phyloP scores from a whole-genome alignment of 306 rosid genomes.

The Vigna mungo region DNA sequence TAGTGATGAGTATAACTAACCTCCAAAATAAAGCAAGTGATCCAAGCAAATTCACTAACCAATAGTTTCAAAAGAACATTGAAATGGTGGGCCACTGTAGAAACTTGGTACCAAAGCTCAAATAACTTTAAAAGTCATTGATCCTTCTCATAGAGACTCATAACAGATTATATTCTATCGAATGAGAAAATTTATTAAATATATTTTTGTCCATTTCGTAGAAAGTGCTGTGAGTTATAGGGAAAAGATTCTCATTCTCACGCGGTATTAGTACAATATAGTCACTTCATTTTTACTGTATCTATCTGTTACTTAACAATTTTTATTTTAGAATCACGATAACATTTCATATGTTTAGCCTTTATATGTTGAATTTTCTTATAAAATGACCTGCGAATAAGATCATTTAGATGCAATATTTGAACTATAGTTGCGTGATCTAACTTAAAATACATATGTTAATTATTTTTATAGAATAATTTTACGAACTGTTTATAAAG shows the following conservation, averaged over 20 bases:
- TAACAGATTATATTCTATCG: not conserved
- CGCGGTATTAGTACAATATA: not conserved
- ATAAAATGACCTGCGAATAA: too few species aligned
- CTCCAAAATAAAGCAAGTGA: too few species aligned
- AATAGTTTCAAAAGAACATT: not conserved
- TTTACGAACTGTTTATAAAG: too few species aligned
- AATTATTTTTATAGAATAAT: too few species aligned
- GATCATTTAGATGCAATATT: too few species aligned
- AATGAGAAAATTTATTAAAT: not conserved
- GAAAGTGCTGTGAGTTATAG: not conserved
- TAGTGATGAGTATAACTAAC: conserved; percentile 43
- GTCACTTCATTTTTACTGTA: too few species aligned
- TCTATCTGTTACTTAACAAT: too few species aligned
- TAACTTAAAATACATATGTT: too few species aligned
- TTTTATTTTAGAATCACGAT: too few species aligned
- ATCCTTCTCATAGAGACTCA: not conserved
- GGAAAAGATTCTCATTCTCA: not conserved
- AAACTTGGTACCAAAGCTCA: not conserved
- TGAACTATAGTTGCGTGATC: too few species aligned
- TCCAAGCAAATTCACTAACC: not conserved
- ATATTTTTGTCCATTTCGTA: not conserved
- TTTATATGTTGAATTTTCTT: too few species aligned
- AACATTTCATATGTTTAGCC: too few species aligned
- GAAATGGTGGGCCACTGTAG: not conserved
- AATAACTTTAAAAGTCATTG: not conserved